Evolutionary conservation across 176 grass and related monocot genomes (phyloP).

Genomic region (Ensete ventricosum): DNA sequence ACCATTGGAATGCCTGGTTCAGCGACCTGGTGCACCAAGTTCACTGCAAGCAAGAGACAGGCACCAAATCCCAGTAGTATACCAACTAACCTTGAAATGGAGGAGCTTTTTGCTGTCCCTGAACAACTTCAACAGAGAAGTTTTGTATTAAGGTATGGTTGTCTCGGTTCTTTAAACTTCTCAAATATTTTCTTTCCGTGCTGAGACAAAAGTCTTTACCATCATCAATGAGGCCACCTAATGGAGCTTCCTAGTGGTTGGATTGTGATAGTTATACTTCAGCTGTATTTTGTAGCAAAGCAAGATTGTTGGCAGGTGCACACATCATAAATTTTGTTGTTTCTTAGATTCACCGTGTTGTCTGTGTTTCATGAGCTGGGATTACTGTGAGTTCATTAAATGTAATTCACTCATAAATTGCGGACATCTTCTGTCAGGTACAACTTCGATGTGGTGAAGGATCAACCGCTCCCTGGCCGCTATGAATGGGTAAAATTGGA

Average conservation of each 20-base stretch:
- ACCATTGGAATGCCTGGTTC: conserved; percentile 22
- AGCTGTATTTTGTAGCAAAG: not conserved
- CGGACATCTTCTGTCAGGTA: conserved; percentile 21
- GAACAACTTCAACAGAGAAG: conserved; percentile 25
- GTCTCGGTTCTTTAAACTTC: not conserved
- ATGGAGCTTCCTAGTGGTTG: not conserved
- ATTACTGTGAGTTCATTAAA: not conserved
- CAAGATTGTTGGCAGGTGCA: not conserved
- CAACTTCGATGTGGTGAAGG: conserved; percentile 42
- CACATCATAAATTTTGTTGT: not conserved
- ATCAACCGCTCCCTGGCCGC: conserved; percentile 36
- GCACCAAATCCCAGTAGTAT: not conserved
- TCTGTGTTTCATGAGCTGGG: not conserved
- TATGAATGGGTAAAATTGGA: conserved; percentile 43
- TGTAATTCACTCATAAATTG: not conserved
- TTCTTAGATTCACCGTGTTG: not conserved
- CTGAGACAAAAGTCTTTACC: not conserved
- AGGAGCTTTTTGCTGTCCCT: conserved; percentile 26
- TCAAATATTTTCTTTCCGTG: not conserved
- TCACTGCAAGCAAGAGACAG: conserved; percentile 1
- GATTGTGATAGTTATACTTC: not conserved
- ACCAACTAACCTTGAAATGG: conserved; percentile 24
- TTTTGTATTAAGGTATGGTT: conserved; percentile 30
- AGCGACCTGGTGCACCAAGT: conserved; percentile 3
- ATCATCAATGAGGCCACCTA: not conserved